These are phyloP conservation scores for Kwoniella dejecticola DNA, from an alignment of 768 basidiomycete genomes.

Conservation along the genomic window DNA sequence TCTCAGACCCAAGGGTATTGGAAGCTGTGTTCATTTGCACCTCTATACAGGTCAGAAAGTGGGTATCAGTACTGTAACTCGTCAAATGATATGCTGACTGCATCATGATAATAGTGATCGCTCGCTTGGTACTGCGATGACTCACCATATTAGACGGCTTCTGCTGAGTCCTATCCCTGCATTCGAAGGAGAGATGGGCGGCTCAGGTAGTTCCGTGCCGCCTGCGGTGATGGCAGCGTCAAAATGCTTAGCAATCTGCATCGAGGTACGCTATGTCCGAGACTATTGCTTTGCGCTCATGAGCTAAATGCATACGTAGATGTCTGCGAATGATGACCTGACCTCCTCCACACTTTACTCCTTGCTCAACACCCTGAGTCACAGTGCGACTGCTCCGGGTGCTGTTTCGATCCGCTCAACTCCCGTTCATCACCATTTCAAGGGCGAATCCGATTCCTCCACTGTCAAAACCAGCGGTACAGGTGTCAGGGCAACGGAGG, in stretches of 20 bases:
- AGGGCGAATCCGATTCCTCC: slow-evolving; percentile 16
- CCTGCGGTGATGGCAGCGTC: slow-evolving; percentile 81
- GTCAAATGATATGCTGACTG: neutral
- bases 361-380: slow-evolving; percentile 79
- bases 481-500: slow-evolving; percentile 53
- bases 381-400: slow-evolving; percentile 26
- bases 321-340: slow-evolving; percentile 82
- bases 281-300: neutral
- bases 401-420: slow-evolving; percentile 23
- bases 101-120: slow-evolving; percentile 66
- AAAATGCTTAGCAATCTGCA: slow-evolving; percentile 84
- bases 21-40: slow-evolving; percentile 86
- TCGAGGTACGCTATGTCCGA: slow-evolving; percentile 62
- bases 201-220: slow-evolving; percentile 70
- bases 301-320: slow-evolving; percentile 57
- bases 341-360: slow-evolving; percentile 97
- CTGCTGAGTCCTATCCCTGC: slow-evolving; percentile 83
- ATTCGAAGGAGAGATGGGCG: slow-evolving; percentile 78
- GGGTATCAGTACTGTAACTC: slow-evolving; percentile 26
- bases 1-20: slow-evolving; percentile 79
- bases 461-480: slow-evolving; percentile 31
- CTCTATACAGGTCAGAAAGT: slow-evolving; percentile 82
- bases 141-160: slow-evolving; percentile 78
- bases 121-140: slow-evolving; percentile 71
- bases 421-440: slow-evolving; percentile 8